A percentile compares a stretch with the other conserved stretches of the same genome.
phyloP scores from a whole-genome alignment of 73 alveolate species.

The Paramecium pentaurelia region DNA sequence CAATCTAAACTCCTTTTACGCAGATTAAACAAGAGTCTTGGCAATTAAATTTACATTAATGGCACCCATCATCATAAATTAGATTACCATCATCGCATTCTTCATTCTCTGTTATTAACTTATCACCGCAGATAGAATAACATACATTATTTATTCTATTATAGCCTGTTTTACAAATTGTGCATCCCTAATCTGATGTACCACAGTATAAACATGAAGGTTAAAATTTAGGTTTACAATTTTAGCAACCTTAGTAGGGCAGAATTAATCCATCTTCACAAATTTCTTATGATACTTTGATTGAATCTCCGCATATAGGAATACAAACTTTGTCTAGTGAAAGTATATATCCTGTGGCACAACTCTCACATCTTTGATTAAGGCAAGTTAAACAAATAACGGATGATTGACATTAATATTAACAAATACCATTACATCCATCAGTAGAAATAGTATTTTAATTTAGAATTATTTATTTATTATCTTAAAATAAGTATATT shows the following conservation, averaged over 20 bases:
- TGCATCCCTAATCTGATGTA: not conserved
- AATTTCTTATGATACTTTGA: not conserved
- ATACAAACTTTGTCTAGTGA: slow-evolving; percentile 49
- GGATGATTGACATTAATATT: slow-evolving; percentile 65
- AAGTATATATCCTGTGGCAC: slow-evolving; percentile 59
- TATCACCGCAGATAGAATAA: slow-evolving; percentile 54
- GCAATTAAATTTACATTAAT: not conserved
- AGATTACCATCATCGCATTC: not conserved
- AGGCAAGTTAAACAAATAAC: slow-evolving; percentile 64
- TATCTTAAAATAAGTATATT: too few relatives aligned
- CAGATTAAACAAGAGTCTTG: not conserved
- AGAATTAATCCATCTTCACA: slow-evolving; percentile 49
- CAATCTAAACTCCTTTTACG: not conserved
- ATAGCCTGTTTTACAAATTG: not conserved
- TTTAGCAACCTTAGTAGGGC: slow-evolving; percentile 50
- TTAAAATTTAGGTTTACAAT: not conserved
- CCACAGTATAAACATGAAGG: not conserved
- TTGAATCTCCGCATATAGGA: slow-evolving; percentile 20
- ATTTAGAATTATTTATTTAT: too few relatives aligned
- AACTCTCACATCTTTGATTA: not conserved
- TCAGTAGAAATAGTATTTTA: slow-evolving; percentile 47
- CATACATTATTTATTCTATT: slow-evolving; percentile 57
- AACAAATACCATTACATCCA: slow-evolving; percentile 65
- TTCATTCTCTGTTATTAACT: not conserved
- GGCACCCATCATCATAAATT: not conserved